These are phyloP conservation scores for Acorus calamus DNA, from an alignment of 106 monocot genomes.

Conservation along the genomic window DNA sequence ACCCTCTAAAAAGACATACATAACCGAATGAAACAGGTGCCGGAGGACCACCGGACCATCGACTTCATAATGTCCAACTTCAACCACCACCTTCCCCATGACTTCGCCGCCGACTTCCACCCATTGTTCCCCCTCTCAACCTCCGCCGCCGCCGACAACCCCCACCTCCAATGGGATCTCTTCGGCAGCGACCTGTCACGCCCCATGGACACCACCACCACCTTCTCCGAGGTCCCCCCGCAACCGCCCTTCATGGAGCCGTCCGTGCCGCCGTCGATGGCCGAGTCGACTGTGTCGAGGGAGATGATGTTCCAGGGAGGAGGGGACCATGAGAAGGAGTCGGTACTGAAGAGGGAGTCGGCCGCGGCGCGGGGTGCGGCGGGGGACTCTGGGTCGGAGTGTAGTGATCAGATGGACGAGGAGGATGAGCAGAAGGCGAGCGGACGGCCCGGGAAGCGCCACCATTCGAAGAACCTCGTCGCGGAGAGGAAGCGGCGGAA, in stretches of 20 bases:
- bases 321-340: slow-evolving; percentile 11
- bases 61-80: slow-evolving; percentile 53
- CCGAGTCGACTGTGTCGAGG: not conserved
- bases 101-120: slow-evolving; percentile 2
- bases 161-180: slow-evolving; percentile 21
- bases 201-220: no score
- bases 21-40: slow-evolving; percentile 20
- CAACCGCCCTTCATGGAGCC: no score
- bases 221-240: no score
- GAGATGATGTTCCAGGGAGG: not conserved
- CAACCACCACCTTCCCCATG: slow-evolving; percentile 3
- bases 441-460: slow-evolving; percentile 34
- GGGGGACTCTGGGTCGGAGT: slow-evolving; percentile 45
- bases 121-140: slow-evolving; percentile 2
- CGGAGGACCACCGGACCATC: slow-evolving; percentile 38
- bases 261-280: not conserved
- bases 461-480: slow-evolving; percentile 65
- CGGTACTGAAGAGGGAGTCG: slow-evolving; percentile 11
- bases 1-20: no score
- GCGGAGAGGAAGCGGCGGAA: slow-evolving; percentile 88
- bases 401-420: slow-evolving; percentile 49
- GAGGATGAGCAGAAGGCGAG: slow-evolving; percentile 31
- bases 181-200: not conserved
- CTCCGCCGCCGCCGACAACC: not conserved
- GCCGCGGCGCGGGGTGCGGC: not conserved